Conservation (phyloP, 495 filamentous ascomycete genomes). For the Talaromyces wortmannii region DNA sequence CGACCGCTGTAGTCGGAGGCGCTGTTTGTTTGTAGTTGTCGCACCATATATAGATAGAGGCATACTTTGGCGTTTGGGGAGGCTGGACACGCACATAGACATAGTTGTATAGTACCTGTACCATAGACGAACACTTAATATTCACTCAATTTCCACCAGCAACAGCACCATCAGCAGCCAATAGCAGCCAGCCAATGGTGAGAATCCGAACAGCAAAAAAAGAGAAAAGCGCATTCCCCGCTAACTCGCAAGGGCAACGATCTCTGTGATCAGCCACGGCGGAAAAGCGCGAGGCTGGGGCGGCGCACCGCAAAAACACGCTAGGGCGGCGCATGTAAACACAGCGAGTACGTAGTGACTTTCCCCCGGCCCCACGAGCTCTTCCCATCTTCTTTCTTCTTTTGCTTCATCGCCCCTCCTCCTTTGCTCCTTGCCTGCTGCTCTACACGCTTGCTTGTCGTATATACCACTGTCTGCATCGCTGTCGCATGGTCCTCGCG, state of each 20-base stretch:
- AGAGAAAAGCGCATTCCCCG: not conserved
- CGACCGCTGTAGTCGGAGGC: not conserved
- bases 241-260: not conserved
- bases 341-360: not conserved
- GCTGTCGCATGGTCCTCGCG: constrained; percentile 41
- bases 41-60: no score
- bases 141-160: no score
- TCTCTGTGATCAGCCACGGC: not conserved
- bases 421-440: constrained; percentile 12
- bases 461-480: constrained; percentile 8
- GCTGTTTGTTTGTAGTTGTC: no score
- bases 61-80: no score
- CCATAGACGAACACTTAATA: no score
- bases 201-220: no score
- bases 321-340: constrained; percentile 4
- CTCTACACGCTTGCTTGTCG: not conserved
- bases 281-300: constrained; percentile 2
- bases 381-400: not conserved
- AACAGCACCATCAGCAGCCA: no score
- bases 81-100: no score
- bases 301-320: constrained; percentile 4
- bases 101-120: no score
- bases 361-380: not conserved
- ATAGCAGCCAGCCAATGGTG: no score
- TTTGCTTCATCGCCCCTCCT: not conserved